Evolutionary conservation across 1,284 basidiomycete species (phyloP).

Genomic region (Somion occarium): DNA sequence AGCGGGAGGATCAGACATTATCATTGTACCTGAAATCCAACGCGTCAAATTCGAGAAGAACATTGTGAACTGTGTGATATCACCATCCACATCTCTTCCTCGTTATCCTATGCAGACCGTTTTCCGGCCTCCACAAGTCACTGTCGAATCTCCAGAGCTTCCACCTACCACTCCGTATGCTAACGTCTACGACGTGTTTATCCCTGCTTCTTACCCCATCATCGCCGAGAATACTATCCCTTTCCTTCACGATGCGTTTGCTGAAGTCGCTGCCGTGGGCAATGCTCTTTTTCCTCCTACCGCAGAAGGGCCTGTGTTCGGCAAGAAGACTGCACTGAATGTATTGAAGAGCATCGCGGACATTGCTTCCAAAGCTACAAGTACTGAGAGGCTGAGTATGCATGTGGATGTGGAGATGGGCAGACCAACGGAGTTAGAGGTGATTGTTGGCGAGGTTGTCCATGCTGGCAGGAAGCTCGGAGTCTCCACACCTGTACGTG

Average conservation of each 20-base stretch:
- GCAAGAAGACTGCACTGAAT: conserved; percentile 35
- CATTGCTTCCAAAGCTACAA: conserved; percentile 37
- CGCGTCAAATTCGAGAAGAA: conserved; percentile 60
- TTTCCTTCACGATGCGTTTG: conserved; percentile 37
- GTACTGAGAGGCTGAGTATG: conserved; percentile 53
- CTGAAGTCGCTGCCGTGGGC: conserved; percentile 44
- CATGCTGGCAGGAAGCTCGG: conserved; percentile 42
- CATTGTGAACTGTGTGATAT: conserved; percentile 58
- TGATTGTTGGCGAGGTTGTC: conserved; percentile 58
- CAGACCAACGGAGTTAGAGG: conserved; percentile 61
- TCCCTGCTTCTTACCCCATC: conserved; percentile 32
- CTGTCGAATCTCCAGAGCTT: conserved; percentile 8
- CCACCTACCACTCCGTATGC: conserved; percentile 24
- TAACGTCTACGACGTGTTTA: conserved; percentile 22
- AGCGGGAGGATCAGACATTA: conserved; percentile 43
- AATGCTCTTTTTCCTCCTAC: conserved; percentile 47
- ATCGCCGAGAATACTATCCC: conserved; percentile 45
- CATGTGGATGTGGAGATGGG: conserved; percentile 50
- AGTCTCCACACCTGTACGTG: conserved; percentile 51
- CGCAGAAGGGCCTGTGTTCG: conserved; percentile 28
- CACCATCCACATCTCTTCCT: conserved; percentile 47
- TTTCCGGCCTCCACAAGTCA: conserved; percentile 39
- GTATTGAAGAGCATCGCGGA: conserved; percentile 36
- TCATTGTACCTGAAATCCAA: conserved; percentile 56
- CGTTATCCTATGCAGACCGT: conserved; percentile 46